Base-by-base conservation (phyloP, 2,329 filamentous ascomycete genomes). In the Alternaria burnsii region DNA sequence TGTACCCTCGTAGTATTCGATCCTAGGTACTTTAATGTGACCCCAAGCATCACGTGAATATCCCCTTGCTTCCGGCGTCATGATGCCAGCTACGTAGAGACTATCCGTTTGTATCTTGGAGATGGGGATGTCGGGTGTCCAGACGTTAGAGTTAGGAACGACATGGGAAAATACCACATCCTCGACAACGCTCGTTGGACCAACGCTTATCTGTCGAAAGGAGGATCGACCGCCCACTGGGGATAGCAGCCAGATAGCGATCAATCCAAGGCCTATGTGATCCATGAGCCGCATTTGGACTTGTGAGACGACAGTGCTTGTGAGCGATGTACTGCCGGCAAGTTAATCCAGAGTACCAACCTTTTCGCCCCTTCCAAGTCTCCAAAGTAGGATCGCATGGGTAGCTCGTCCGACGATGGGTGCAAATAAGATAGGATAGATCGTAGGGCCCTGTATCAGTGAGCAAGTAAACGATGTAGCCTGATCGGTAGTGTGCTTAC, bases 271-370 rank as follows among this genome's bases (percentile, higher is more conserved):
- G 30, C 46, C 46, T 5, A 24, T 18, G 9, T n/a, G n/a, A 14
- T 20, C 12, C 1, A 50, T 1, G 0, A 16, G 1, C 1, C 20
- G 30, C 0, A 36, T 2, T 1, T 50, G 46, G 0, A 50, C 36
- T 4, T 50, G 46, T 8, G 46, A 50, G 1, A 12, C 30, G 0
- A 50, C 46, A 1, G 46, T 36, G 1, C 46, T 36, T 0, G 30
- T 36, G 4, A 50, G 46, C 2, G 46, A 50, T 2, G 46, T 7
- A 4, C 46, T 50, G 2, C 46, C 5, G 8, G 46, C 30, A 0
- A 50, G 30, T 36, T 1, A 11, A 6, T 48, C 30, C 2, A 48
- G 7, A 0, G 1, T 16, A 16, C 2, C 18, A 5, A 48, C n/a
- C 2, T 18, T 6, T 34, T 48, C 7, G 30, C 46, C 46, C 5